These are phyloP conservation scores for Candida sakaeoensis DNA, from an alignment of 805 yeast species.

Conservation along the genomic window DNA sequence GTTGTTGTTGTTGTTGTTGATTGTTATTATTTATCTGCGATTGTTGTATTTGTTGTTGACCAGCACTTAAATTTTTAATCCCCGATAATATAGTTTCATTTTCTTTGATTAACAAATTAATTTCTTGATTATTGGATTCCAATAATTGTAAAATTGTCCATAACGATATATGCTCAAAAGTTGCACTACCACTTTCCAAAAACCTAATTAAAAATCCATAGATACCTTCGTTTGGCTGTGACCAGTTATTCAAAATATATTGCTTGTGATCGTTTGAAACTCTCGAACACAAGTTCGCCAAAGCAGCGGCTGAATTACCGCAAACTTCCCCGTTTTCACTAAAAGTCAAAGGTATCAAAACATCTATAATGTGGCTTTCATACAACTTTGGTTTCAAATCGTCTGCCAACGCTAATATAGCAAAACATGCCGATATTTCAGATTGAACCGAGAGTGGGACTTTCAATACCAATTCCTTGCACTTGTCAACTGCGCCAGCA, in stretches of 20 bases:
- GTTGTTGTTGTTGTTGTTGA: too few relatives aligned
- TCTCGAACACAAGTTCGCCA: slow-evolving; percentile 92
- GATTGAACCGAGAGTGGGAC: slow-evolving; percentile 92
- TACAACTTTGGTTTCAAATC: slow-evolving; percentile 83
- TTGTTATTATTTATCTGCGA: slow-evolving; percentile 19
- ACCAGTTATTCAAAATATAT: slow-evolving; percentile 76
- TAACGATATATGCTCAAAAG: slow-evolving; percentile 95
- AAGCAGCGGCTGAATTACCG: slow-evolving; percentile 97
- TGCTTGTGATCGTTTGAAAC: slow-evolving; percentile 69
- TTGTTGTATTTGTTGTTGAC: slow-evolving; percentile 31
- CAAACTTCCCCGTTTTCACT: slow-evolving; percentile 91
- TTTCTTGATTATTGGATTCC: slow-evolving; percentile 74
- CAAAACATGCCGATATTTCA: slow-evolving; percentile 96
- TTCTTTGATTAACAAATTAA: slow-evolving; percentile 52
- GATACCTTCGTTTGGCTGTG: slow-evolving; percentile 77
- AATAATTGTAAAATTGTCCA: slow-evolving; percentile 94
- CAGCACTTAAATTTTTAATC: slow-evolving; percentile 45
- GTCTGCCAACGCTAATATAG: slow-evolving; percentile 93
- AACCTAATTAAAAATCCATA: slow-evolving; percentile 79
- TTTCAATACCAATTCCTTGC: slow-evolving; percentile 77
- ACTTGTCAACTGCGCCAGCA: slow-evolving; percentile 93
- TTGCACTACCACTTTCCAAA: slow-evolving; percentile 78
- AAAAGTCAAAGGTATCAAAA: slow-evolving; percentile 84
- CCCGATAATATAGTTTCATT: slow-evolving; percentile 52
- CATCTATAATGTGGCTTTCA: slow-evolving; percentile 80